Evolutionary conservation across 495 filamentous ascomycete species (phyloP), one percentile per base, ranked within the genome.

Genomic region (Podospora australis): DNA sequence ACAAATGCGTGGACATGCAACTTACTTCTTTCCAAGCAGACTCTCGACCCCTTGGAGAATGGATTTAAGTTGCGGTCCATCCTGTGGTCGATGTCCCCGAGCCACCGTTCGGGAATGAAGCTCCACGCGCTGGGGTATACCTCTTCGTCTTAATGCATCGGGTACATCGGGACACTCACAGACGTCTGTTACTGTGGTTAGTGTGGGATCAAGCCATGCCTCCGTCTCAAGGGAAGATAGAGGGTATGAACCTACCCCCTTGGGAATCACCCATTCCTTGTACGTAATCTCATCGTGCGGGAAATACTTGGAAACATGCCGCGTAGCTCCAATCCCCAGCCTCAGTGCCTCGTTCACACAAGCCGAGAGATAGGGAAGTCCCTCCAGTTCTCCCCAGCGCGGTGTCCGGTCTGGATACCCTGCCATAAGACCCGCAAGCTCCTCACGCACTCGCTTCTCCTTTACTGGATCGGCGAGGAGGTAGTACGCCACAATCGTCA

Each of bases 231-330:
- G 13, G 6, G 13, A 30, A 6, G 26, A 30, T 6, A 30, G 13
- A 30, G 13, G 13, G 11, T 16, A n/a, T 16, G n/a, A 36, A 36
- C 34, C 17, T 36, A 36, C 34, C 34, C 39, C 39, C 11, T 13
- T 42, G n/a, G 39, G 39, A 24, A 42, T 42, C 3, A 42, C 19
- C 39, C 39, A 42, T 14, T n/a, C 19, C 39, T 42, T 42, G 10
- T 42, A 42, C 22, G 13, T 10, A 4, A 42, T 24, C 17, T 42
- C 39, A 14, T 42, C 39, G 10, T 42, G 9, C 2, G 39, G 39
- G 14, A 42, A 42, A 10, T 23, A 22, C 20, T 42, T 42, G 6
- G 39, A 19, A 19, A 6, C 39, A 13, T 42, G 39, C 20, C 39
- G 6, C 19, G 39, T 42, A 4, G 39, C 39, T 8, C 39, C 39